Evolutionary conservation across 2,329 filamentous ascomycete genomes (phyloP).

Genomic region (Helicocarpus griseus): DNA sequence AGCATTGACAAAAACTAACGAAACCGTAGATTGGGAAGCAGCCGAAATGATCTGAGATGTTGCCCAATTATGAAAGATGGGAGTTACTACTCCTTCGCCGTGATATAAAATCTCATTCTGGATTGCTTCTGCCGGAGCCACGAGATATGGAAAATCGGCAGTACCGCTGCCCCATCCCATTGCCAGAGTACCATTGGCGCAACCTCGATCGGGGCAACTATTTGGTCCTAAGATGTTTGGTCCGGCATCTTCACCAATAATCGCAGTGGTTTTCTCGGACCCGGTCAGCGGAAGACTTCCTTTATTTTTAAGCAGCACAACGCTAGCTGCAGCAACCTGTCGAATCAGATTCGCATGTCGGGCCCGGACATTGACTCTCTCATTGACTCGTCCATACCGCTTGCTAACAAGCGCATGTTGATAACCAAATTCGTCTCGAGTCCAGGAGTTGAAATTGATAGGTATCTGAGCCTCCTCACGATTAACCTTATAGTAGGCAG

Average conservation of each 20-base stretch:
- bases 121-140: conserved; percentile 54
- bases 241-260: conserved; percentile 77
- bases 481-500: conserved; percentile 55
- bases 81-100: conserved; percentile 54
- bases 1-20: conserved; percentile 82
- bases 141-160: conserved; percentile 52
- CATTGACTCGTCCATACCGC: conserved; percentile 60
- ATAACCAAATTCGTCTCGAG: conserved; percentile 61
- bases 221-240: conserved; percentile 68
- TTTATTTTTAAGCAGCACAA: conserved; percentile 80
- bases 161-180: conserved; percentile 56
- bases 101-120: conserved; percentile 56
- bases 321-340: conserved; percentile 66
- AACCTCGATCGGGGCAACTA: conserved; percentile 61
- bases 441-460: conserved; percentile 88
- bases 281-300: conserved; percentile 63
- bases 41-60: conserved; percentile 40
- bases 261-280: conserved; percentile 63
- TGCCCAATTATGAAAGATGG: conserved; percentile 50
- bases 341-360: conserved; percentile 67
- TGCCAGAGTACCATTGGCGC: conserved; percentile 49
- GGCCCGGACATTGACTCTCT: conserved; percentile 71
- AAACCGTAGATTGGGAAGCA: conserved; percentile 44
- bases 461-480: conserved; percentile 42
- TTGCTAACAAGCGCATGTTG: conserved; percentile 54